Evolutionary conservation across 1,139 yeast genomes (phyloP).

Genomic region (Sugiyamaella sp.): DNA sequence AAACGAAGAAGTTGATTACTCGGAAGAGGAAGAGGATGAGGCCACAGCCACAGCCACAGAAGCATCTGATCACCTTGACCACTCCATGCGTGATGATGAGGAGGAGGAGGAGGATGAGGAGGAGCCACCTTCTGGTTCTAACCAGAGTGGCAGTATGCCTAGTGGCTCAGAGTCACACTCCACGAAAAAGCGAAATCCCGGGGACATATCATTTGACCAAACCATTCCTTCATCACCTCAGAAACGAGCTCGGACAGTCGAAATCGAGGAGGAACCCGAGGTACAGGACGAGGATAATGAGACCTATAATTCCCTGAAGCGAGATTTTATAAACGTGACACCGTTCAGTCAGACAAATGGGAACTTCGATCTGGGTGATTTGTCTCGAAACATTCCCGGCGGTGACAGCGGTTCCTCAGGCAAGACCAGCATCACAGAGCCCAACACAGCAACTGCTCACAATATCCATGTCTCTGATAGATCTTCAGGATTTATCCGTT

Average conservation of each 20-base stretch:
- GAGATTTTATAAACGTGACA: conserved; percentile 38
- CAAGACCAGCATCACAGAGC: background rate
- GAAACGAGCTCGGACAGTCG: conserved; percentile 1
- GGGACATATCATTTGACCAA: conserved; percentile 1
- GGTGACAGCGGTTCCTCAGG: background rate
- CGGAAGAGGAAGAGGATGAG: background rate
- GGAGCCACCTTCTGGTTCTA: background rate
- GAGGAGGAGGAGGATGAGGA: background rate
- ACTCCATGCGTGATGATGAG: background rate
- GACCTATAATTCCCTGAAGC: background rate
- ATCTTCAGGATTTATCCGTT: conserved; percentile 4
- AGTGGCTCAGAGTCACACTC: background rate
- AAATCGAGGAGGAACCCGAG: background rate
- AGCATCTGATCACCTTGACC: background rate
- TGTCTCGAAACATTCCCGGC: conserved; percentile 29
- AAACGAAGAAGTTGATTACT: background rate
- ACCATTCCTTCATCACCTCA: background rate
- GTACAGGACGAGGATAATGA: background rate
- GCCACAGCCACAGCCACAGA: background rate
- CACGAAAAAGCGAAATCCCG: conserved; percentile 11
- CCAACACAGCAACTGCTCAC: background rate
- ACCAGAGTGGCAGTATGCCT: too few species aligned
- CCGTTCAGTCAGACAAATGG: conserved; percentile 49
- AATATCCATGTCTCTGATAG: background rate
- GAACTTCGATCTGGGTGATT: conserved; percentile 44